Base-by-base conservation (phyloP, 2,329 filamentous ascomycete species). In the Alternaria atra region DNA sequence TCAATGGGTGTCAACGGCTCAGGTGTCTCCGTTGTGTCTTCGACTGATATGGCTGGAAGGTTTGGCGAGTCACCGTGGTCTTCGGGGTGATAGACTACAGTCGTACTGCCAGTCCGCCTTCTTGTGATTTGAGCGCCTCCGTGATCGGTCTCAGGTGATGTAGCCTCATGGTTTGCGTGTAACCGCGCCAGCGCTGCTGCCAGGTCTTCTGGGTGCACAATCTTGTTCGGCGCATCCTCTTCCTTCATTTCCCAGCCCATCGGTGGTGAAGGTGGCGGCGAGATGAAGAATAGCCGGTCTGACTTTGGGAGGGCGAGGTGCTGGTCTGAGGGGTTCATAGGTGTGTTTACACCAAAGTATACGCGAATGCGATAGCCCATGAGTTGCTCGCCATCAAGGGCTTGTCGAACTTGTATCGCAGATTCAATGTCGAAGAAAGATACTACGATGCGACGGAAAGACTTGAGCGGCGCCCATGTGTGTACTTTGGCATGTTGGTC, bases 401-500 rank as follows among this genome's bases (percentile, higher is more conserved):
- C 84, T 67, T 87, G 83, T 65, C 91, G 89, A 57, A 94, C 90
- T 57, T 84, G 83, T 70, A 92, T 88, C 58, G 92, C 91, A 55
- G 90, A 86, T 54, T 89, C 86, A 71, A 86, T 84, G 62, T 88
- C 87, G 79, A 86, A 89, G 83, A 95, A 94, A 68, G 91, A 92
- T 63, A 91, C 87, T 69, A 94, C 85, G 73, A 95, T 93, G 77
- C 92, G 90, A 66, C 90, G 87, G 84, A 95, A 93, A 6, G 90
- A 93, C 77, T 92, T 92, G 64, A 95, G 86, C 0, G 92, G 92
- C 10, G 90, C 87, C 85, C 91, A 95, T 60, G 90, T 88, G 80
- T 92, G 89, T 66, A 94, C 88, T 52, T 88, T 84, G 3, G 90
- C 90, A n/a, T 89, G 87, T 51, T 86, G 79, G 72, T 86, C 82